Base-by-base conservation (phyloP, 2,329 filamentous ascomycete genomes). In the Penicillium sp. region DNA sequence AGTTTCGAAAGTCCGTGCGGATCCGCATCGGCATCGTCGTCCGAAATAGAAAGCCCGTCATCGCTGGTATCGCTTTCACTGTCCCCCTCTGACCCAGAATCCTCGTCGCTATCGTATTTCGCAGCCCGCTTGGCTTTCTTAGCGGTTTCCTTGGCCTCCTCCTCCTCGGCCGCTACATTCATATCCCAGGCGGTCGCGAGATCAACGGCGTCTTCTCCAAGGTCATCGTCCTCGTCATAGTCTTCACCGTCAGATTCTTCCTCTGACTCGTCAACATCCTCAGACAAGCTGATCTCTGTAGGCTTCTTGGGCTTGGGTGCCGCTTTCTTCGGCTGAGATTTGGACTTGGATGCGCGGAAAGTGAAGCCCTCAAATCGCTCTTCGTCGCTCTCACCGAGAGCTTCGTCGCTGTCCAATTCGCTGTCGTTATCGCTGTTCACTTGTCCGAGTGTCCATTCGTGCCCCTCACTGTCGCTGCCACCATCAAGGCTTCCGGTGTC, bases 381-480 rank as follows among this genome's bases (percentile, higher is more conserved):
- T 69, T 94, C 88, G 69, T 96, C 93, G 67, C 90, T 94, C 63
- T 90, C 88, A 4, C 91, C 90, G 80, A 96, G 91, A 2, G 93
- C 93, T 68, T 95, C 91, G 71, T 90, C 87, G 64, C 85, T 88
- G 70, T 90, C 87, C 56, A 90, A 78, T 61, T 89, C 86, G 54
- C 84, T 86, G 67, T 90, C 88, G 61, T 89, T 82, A 53, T 88
- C 86, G 45, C 83, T 84, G 49, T 83, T 84, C 23, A 88, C 85
- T 48, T 86, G 79, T 27, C 93, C 92, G 50, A 96, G 80, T 50
- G 83, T 87, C 91, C 91, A 96, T 69, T 90, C 86, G 67, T 95
- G 90, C 23, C 91, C 92, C 60, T 93, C 90, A 60, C 89, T 91
- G 70, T 96, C 93, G 65, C 88, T 93, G 10, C 90, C 90, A 62